A percentile compares a stretch with the other conserved stretches of the same genome.
phyloP scores from a whole-genome alignment of 164 flowering plant species.

The Houttuynia cordata region DNA sequence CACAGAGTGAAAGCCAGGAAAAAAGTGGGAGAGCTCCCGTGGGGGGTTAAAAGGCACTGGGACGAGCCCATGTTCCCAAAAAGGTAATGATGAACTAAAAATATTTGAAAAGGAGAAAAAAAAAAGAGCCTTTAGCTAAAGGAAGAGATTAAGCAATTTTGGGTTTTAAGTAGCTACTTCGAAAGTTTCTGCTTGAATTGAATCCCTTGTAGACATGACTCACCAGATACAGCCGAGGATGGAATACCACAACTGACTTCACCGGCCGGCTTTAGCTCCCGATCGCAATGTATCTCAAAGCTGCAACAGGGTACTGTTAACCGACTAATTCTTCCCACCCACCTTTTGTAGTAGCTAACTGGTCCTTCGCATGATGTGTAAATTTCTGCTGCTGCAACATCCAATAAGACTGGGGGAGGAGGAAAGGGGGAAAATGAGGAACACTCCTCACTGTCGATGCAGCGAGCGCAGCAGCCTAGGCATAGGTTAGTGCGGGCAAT shows the following conservation, averaged over 20 bases:
- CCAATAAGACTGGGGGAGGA: too few species aligned
- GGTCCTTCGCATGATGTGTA: too few species aligned
- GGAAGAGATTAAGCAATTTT: background rate
- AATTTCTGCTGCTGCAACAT: too few species aligned
- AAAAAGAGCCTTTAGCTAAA: background rate
- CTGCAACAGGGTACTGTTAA: too few species aligned
- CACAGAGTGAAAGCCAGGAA: conserved; percentile 2
- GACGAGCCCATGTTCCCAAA: conserved; percentile 4
- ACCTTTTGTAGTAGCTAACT: too few species aligned
- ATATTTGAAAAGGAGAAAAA: background rate
- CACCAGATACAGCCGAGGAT: too few species aligned
- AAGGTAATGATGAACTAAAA: conserved; percentile 2
- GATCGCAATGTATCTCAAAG: too few species aligned
- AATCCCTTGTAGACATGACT: background rate
- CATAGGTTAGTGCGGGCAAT: background rate
- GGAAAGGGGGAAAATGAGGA: too few species aligned
- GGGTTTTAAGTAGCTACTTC: background rate
- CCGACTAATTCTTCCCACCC: too few species aligned
- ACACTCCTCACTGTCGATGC: background rate
- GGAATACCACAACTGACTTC: too few species aligned
- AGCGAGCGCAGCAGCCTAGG: background rate
- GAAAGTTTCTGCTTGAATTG: background rate
- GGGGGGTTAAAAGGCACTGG: conserved; percentile 4
- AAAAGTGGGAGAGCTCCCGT: conserved; percentile 13
- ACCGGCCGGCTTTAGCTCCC: too few species aligned